Conservation (phyloP, 2,329 filamentous ascomycete species). For the Fusarium sp. region DNA sequence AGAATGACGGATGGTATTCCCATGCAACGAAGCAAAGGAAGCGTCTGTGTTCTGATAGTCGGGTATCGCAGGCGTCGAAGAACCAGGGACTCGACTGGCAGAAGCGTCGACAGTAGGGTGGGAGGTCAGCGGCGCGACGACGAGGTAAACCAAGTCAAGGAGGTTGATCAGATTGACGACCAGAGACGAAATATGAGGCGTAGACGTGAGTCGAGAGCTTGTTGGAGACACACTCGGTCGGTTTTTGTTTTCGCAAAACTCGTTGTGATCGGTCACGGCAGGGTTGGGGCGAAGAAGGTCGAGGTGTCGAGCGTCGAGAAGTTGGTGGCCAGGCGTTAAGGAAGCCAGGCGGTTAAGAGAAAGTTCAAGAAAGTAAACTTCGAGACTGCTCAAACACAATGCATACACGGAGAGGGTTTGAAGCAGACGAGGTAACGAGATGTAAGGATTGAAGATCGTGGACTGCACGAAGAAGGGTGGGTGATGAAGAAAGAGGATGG, state of each 20-base stretch:
- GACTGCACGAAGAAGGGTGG: conserved; percentile 51
- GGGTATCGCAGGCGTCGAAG: conserved; percentile 34
- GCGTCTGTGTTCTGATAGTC: conserved; percentile 8
- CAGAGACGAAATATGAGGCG: conserved; percentile 28
- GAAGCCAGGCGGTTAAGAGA: conserved; percentile 9
- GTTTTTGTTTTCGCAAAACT: conserved; percentile 49
- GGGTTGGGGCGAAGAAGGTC: conserved; percentile 43
- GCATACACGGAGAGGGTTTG: conserved; percentile 33
- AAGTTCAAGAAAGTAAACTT: conserved; percentile 26
- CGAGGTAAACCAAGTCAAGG: conserved; percentile 16
- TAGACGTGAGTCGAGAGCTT: conserved; percentile 37
- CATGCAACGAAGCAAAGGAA: conserved; percentile 37
- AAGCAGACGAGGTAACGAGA: conserved; percentile 38
- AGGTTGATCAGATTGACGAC: conserved; percentile 12
- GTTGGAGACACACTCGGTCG: conserved; percentile 41
- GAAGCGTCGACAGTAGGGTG: conserved; percentile 33
- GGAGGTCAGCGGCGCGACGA: conserved; percentile 34
- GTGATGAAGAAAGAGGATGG: conserved; percentile 50
- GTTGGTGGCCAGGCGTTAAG: conserved; percentile 30
- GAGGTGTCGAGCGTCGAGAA: conserved; percentile 43
- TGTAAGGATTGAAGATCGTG: conserved; percentile 46
- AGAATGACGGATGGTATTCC: conserved; percentile 33
- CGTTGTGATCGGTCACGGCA: conserved; percentile 47
- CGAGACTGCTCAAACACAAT: conserved; percentile 46
- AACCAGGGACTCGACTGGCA: conserved; percentile 26